These are phyloP conservation scores for Pyracantha coccinea DNA, from an alignment of 331 rosid species.

Conservation along the genomic window DNA sequence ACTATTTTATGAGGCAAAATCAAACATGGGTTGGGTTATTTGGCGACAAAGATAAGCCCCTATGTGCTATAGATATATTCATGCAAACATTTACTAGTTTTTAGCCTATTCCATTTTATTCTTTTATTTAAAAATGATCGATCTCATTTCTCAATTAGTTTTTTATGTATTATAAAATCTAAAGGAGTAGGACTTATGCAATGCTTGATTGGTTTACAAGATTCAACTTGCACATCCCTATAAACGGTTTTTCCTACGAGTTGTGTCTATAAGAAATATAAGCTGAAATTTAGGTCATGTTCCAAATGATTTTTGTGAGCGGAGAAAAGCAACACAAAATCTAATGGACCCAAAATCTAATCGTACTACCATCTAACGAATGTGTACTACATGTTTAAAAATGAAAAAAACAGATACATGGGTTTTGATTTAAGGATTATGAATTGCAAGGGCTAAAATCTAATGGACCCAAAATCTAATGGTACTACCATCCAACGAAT, in stretches of 20 bases:
- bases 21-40: conserved; percentile 15
- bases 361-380: too few species aligned
- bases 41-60: conserved; percentile 18
- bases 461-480: too few species aligned
- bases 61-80: neutral
- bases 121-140: too few species aligned
- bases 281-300: neutral
- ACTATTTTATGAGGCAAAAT: conserved; percentile 23
- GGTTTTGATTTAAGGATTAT: too few species aligned
- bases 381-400: too few species aligned
- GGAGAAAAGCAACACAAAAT: neutral
- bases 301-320: neutral
- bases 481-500: too few species aligned
- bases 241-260: conserved; percentile 10
- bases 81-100: neutral
- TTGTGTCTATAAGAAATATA: conserved; percentile 1
- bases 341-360: too few species aligned
- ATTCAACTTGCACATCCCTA: conserved; percentile 3
- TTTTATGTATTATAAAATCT: neutral
- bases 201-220: conserved; percentile 28
- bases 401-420: too few species aligned
- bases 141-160: neutral
- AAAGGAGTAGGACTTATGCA: neutral
- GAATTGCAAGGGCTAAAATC: too few species aligned
- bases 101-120: neutral